phyloP scores from a whole-genome alignment of 2,329 filamentous ascomycete species.

The Ceratocystis papillata region DNA sequence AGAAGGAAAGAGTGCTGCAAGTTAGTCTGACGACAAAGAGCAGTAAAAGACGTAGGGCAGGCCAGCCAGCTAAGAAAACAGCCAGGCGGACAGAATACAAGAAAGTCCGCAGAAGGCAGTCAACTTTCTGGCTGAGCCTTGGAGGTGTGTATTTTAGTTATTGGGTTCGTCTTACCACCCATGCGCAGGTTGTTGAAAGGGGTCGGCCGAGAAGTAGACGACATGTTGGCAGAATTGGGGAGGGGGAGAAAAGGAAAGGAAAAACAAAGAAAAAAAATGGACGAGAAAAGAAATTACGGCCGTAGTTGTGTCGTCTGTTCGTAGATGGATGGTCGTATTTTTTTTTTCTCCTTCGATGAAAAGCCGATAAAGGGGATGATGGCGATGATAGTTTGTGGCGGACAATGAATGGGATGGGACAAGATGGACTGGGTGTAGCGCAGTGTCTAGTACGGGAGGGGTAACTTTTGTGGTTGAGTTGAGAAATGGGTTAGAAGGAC shows the following conservation, averaged over 20 bases:
- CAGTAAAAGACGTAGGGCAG: neutral
- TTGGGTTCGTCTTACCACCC: slow-evolving; percentile 63
- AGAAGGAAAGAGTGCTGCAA: neutral
- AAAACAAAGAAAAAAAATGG: slow-evolving; percentile 9
- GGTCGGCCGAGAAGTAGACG: slow-evolving; percentile 53
- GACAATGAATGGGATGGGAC: slow-evolving; percentile 15
- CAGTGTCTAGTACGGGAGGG: slow-evolving; percentile 22
- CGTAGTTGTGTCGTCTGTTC: slow-evolving; percentile 1
- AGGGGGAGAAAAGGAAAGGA: neutral
- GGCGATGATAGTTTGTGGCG: slow-evolving; percentile 16
- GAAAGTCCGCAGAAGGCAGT: neutral
- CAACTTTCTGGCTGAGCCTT: slow-evolving; percentile 11
- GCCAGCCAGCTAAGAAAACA: slow-evolving; percentile 15
- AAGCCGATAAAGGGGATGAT: slow-evolving; percentile 2
- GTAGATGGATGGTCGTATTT: neutral
- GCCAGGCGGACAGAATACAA: neutral
- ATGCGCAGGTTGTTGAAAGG: slow-evolving; percentile 82
- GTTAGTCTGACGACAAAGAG: neutral
- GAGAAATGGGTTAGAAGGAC: slow-evolving; percentile 19
- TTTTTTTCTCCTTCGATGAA: slow-evolving; percentile 16
- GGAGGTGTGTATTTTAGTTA: slow-evolving; percentile 9
- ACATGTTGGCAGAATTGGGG: slow-evolving; percentile 15
- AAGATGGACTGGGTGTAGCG: slow-evolving; percentile 13
- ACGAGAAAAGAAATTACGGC: neutral
- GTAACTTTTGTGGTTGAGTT: slow-evolving; percentile 21